Percentiles rank a stretch among this genome's conserved stretches.
phyloP scores from a whole-genome alignment of 176 grass and related monocot genomes.

The Chrysopogon serrulatus region DNA sequence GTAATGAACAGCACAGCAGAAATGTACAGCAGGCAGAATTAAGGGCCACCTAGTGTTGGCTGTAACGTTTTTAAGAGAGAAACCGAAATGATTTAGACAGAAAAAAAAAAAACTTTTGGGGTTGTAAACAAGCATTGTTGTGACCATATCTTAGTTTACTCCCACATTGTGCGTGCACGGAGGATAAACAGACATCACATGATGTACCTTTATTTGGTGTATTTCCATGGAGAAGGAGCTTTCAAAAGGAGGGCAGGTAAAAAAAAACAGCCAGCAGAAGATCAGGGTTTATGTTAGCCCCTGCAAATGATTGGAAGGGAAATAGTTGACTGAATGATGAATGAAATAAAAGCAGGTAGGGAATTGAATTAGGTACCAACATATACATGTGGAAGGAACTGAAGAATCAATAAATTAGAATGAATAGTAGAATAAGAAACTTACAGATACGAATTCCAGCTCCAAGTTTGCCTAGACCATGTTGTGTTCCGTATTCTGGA shows the following conservation, averaged over 20 bases:
- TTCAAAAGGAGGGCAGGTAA: slow-evolving; percentile 94
- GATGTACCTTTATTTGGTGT: slow-evolving; percentile 91
- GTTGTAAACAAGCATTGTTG: not conserved
- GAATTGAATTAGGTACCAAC: not conserved
- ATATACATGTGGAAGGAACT: not conserved
- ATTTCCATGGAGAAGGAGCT: slow-evolving; percentile 94
- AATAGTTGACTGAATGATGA: not conserved
- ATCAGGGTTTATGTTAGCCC: slow-evolving; percentile 88
- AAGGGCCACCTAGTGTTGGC: not conserved
- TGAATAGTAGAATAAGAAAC: not conserved
- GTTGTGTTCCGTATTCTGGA: slow-evolving; percentile 77
- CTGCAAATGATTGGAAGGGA: slow-evolving; percentile 24
- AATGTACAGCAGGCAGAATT: not conserved
- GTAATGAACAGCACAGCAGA: not conserved
- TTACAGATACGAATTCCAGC: slow-evolving; percentile 92
- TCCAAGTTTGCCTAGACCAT: slow-evolving; percentile 79
- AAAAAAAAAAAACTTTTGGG: not conserved
- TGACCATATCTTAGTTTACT: not conserved
- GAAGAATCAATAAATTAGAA: not conserved
- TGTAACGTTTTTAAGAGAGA: not conserved
- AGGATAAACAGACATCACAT: not conserved
- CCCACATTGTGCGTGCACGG: not conserved
- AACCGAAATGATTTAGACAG: not conserved
- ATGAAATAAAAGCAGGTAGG: not conserved
- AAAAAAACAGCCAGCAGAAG: slow-evolving; percentile 85